A percentile compares a stretch with the other conserved stretches of the same genome.
phyloP scores from a whole-genome alignment of 23 red algal genomes.

The Gracilaria caudata region DNA sequence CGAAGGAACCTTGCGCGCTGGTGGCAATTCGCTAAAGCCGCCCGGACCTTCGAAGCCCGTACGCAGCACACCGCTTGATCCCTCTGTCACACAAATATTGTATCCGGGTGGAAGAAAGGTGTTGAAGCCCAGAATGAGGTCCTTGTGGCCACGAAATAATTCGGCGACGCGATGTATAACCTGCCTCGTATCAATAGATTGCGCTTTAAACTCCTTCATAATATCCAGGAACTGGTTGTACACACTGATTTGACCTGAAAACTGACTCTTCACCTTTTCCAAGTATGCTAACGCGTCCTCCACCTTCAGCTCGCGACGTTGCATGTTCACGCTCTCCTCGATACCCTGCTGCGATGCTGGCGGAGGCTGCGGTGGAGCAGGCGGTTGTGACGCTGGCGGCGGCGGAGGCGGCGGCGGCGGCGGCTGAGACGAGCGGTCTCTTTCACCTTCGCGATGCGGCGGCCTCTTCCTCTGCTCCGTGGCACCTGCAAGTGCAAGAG shows the following conservation, averaged over 20 bases:
- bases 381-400: not conserved
- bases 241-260: conserved; percentile 75
- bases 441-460: not conserved
- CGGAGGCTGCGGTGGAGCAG: not conserved
- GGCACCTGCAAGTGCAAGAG: not conserved
- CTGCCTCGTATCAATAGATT: conserved; percentile 90
- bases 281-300: conserved; percentile 99
- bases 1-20: conserved; percentile 2
- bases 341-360: not conserved
- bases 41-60: conserved; percentile 63
- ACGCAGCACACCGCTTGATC: conserved; percentile 54
- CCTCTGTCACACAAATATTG: conserved; percentile 89
- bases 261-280: conserved; percentile 98
- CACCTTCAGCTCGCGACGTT: conserved; percentile 84
- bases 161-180: conserved; percentile 92
- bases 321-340: not conserved
- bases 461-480: conserved; percentile 15
- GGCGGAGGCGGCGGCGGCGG: not conserved
- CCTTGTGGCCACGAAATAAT: conserved; percentile 90
- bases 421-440: not conserved
- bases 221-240: conserved; percentile 99
- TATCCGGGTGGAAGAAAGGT: conserved; percentile 98
- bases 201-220: conserved; percentile 99
- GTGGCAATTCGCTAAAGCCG: conserved; percentile 68
- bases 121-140: conserved; percentile 98